A percentile compares a stretch with the other conserved stretches of the same genome.
Evolutionary conservation across 2,329 filamentous ascomycete genomes (phyloP).

Genomic region (Fusarium sp.): DNA sequence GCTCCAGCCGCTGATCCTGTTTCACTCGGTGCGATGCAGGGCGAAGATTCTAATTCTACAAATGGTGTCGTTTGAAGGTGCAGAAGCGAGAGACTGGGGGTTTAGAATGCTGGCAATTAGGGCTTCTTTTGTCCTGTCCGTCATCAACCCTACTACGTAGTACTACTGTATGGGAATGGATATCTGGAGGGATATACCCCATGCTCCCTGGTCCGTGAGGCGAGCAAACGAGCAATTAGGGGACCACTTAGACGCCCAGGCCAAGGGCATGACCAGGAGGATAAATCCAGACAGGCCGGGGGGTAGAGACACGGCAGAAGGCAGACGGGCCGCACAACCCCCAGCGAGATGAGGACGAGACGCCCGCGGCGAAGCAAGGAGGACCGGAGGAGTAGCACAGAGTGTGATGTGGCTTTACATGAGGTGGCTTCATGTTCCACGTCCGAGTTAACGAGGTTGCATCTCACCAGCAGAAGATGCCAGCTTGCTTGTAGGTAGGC

Average conservation of each 20-base stretch:
- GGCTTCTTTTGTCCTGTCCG: constrained; percentile 2
- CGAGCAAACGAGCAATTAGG: constrained; percentile 26
- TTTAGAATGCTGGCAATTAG: constrained; percentile 11
- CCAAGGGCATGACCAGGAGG: constrained; percentile 28
- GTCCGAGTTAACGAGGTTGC: constrained; percentile 14
- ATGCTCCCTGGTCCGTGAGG: constrained; percentile 35
- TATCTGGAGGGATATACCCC: constrained; percentile 20
- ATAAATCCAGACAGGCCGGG: constrained; percentile 28
- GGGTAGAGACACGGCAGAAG: constrained; percentile 20
- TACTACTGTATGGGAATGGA: constrained; percentile 12
- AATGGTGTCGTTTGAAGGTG: constrained; percentile 2
- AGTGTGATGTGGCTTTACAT: constrained; percentile 22
- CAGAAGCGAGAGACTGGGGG: background rate
- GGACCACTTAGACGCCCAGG: constrained; percentile 34
- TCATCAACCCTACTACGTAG: background rate
- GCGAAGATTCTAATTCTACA: constrained; percentile 17
- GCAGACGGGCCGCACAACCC: constrained; percentile 11
- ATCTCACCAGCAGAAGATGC: constrained; percentile 18
- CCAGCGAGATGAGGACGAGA: constrained; percentile 2
- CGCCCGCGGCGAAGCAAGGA: constrained; percentile 8
- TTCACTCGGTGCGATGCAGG: constrained; percentile 37
- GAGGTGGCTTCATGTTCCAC: constrained; percentile 27
- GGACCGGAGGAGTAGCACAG: constrained; percentile 3
- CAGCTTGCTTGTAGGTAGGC: background rate
- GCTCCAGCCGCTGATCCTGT: constrained; percentile 18